Percentiles rank a stretch among this genome's conserved stretches.
Evolutionary conservation across 2,329 filamentous ascomycete species (phyloP).

Genomic region (Phyllosticta paracitricarpa): DNA sequence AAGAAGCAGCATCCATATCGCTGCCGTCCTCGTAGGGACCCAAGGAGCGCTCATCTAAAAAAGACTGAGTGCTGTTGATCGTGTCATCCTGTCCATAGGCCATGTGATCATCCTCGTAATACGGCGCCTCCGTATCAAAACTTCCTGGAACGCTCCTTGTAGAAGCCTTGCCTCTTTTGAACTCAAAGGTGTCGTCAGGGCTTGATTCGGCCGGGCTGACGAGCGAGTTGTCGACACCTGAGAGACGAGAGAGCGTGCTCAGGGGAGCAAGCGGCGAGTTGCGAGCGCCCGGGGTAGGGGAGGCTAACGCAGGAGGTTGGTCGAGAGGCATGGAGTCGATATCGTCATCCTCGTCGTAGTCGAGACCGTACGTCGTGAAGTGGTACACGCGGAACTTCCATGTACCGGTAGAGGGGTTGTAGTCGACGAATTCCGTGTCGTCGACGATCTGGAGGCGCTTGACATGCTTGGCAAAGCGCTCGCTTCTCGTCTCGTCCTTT

Average conservation of each 20-base stretch:
- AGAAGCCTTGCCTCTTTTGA: conserved; percentile 39
- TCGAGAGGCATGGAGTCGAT: conserved; percentile 33
- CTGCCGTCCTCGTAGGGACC: conserved; percentile 51
- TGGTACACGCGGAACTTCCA: conserved; percentile 95
- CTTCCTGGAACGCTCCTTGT: conserved; percentile 60
- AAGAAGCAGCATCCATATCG: conserved; percentile 51
- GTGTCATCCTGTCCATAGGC: conserved; percentile 21
- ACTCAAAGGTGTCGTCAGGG: conserved; percentile 46
- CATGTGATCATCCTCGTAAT: conserved; percentile 47
- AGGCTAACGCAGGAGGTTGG: conserved; percentile 29
- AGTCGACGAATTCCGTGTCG: conserved; percentile 73
- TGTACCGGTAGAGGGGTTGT: conserved; percentile 67
- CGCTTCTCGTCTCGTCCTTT: conserved; percentile 36
- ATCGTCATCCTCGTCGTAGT: conserved; percentile 56
- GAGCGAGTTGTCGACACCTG: conserved; percentile 20
- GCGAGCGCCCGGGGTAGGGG: conserved; percentile 28
- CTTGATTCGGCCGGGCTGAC: conserved; percentile 33
- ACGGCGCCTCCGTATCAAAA: conserved; percentile 55
- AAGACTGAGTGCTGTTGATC: conserved; percentile 50
- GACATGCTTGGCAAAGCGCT: conserved; percentile 69
- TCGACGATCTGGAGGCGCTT: conserved; percentile 67
- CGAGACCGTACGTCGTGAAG: conserved; percentile 89
- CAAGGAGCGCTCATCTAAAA: conserved; percentile 88
- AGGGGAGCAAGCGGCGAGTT: conserved; percentile 18
- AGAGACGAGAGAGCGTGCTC: conserved; percentile 8